Conservation (phyloP, 1,284 basidiomycete species). For the Porodaedalea pini region DNA sequence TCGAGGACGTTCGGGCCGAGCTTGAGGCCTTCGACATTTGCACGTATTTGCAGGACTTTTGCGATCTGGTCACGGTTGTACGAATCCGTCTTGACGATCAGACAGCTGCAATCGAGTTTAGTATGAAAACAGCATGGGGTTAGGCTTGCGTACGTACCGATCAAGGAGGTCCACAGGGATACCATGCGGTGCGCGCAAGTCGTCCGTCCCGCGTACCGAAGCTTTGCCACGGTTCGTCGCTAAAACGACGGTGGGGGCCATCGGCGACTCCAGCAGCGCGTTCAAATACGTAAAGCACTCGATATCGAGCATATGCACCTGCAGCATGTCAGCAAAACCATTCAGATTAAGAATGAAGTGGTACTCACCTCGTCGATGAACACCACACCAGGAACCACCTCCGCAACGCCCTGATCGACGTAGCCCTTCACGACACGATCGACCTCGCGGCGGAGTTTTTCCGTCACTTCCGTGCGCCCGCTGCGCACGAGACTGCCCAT, state of each 20-base stretch:
- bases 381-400: constrained; percentile 95
- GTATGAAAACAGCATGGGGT: constrained; percentile 12
- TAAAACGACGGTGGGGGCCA: constrained; percentile 96
- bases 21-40: constrained; percentile 82
- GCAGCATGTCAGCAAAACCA: constrained; percentile 9
- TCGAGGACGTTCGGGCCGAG: constrained; percentile 79
- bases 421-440: constrained; percentile 99
- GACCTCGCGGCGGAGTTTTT: constrained; percentile 92
- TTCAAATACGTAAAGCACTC: constrained; percentile 99
- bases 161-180: constrained; percentile 93
- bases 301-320: constrained; percentile 99
- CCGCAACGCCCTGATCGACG: constrained; percentile 97
- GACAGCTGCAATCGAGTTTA: constrained; percentile 53
- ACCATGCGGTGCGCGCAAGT: constrained; percentile 91
- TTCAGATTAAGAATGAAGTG: not conserved
- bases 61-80: constrained; percentile 86
- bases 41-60: constrained; percentile 83
- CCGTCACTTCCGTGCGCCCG: constrained; percentile 93
- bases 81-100: constrained; percentile 92
- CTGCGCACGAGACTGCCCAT: constrained; percentile 97
- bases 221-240: constrained; percentile 95
- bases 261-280: constrained; percentile 89
- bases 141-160: constrained; percentile 50
- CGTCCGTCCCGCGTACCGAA: constrained; percentile 88
- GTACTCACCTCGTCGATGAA: constrained; percentile 93